Percentiles rank a stretch among this genome's conserved stretches.
These are phyloP conservation scores for Mallotus japonicus DNA, from an alignment of 441 rosid genomes.

Conservation along the genomic window DNA sequence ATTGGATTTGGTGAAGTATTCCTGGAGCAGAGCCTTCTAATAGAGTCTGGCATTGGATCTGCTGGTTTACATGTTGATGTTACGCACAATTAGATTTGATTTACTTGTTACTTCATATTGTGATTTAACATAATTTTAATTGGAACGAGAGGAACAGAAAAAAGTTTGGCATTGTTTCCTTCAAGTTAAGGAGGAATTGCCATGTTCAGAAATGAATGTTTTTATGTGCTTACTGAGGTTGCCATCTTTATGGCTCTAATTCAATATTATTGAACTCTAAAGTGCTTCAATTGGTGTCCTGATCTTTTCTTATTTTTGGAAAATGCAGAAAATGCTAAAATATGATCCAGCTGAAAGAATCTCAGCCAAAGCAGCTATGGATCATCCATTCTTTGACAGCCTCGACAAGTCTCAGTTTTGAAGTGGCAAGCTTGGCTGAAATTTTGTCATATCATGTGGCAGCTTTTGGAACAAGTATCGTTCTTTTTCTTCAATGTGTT, in stretches of 20 bases:
- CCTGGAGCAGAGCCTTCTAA: background rate
- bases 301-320: conserved; percentile 17
- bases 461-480: background rate
- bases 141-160: background rate
- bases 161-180: background rate
- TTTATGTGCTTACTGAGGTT: too few relatives aligned
- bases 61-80: background rate
- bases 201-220: background rate
- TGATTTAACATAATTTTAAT: background rate
- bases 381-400: conserved; percentile 82
- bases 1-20: background rate
- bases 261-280: too few relatives aligned
- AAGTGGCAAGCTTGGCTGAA: conserved; percentile 17
- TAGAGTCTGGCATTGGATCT: background rate
- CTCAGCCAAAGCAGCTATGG: conserved; percentile 87
- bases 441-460: background rate
- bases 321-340: conserved; percentile 71
- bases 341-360: conserved; percentile 87
- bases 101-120: too few relatives aligned
- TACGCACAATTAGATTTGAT: too few relatives aligned
- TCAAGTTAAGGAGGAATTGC: background rate
- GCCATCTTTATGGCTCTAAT: background rate
- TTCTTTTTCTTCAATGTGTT: background rate
- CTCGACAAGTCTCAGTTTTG: conserved; percentile 94
- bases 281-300: background rate